Conservation (phyloP, 805 yeast species). For the Jamesozyma gamospora region DNA sequence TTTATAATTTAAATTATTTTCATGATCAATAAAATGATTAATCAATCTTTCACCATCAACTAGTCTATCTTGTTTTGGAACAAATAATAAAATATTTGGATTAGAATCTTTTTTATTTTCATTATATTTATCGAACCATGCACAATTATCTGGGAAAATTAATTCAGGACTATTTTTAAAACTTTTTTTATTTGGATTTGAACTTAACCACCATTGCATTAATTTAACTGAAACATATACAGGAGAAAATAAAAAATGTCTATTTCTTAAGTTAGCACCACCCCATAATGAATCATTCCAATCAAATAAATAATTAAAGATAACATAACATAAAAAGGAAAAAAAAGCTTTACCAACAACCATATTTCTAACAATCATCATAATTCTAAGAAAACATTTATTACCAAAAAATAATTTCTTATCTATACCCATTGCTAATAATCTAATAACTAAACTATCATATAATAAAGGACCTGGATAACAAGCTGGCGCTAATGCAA, state of each 20-base stretch:
- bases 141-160: slow-evolving; percentile 40
- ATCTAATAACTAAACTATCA: slow-evolving; percentile 46
- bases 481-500: slow-evolving; percentile 83
- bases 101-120: slow-evolving; percentile 23
- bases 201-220: slow-evolving; percentile 88
- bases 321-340: slow-evolving; percentile 57
- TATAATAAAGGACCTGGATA: slow-evolving; percentile 73
- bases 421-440: slow-evolving; percentile 43
- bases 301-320: slow-evolving; percentile 78
- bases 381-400: slow-evolving; percentile 64
- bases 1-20: slow-evolving; percentile 29
- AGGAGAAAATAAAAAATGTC: slow-evolving; percentile 81
- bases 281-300: slow-evolving; percentile 84
- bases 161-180: slow-evolving; percentile 27
- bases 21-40: slow-evolving; percentile 52
- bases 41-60: slow-evolving; percentile 70
- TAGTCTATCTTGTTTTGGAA: slow-evolving; percentile 63
- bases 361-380: slow-evolving; percentile 48
- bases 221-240: slow-evolving; percentile 70
- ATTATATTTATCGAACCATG: slow-evolving; percentile 38
- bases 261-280: slow-evolving; percentile 42
- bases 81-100: slow-evolving; percentile 55
- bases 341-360: slow-evolving; percentile 43
- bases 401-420: slow-evolving; percentile 55
- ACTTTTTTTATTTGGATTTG: slow-evolving; percentile 30